Percentiles rank a stretch among this genome's conserved stretches.
phyloP scores from a whole-genome alignment of 305 asterid genomes.

The Solanum aculeatissimum region DNA sequence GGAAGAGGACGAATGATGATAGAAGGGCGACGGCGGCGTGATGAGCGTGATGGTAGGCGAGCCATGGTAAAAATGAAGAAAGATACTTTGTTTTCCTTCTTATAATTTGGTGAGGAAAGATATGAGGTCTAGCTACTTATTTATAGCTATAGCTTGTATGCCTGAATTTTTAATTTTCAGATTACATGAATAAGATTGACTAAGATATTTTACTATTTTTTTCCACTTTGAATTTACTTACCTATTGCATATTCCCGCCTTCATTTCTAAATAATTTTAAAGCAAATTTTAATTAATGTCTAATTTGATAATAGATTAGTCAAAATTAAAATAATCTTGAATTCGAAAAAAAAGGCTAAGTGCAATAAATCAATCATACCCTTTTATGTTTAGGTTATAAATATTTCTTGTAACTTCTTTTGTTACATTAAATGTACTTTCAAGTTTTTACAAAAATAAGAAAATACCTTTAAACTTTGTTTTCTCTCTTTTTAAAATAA shows the following conservation, averaged over 20 bases:
- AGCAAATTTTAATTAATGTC: not conserved
- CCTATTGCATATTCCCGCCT: not conserved
- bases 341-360: not conserved
- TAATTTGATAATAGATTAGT: not conserved
- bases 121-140: not conserved
- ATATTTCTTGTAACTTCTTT: not conserved
- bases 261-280: not conserved
- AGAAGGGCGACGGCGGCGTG: not conserved
- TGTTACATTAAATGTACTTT: not conserved
- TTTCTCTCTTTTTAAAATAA: not conserved
- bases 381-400: not conserved
- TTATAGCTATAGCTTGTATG: not conserved
- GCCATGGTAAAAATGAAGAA: not conserved
- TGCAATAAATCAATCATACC: not conserved
- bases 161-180: not conserved
- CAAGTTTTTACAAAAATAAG: not conserved
- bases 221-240: not conserved
- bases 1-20: not conserved
- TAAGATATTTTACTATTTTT: not conserved
- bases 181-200: not conserved
- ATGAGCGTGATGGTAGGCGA: not conserved
- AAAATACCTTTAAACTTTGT: not conserved
- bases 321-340: not conserved
- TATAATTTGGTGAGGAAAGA: not conserved
- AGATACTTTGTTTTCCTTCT: not conserved